Evolutionary conservation across 331 rosid genomes (phyloP), one percentile per base, ranked within the genome.

Genomic region (Telfairia occidentalis): DNA sequence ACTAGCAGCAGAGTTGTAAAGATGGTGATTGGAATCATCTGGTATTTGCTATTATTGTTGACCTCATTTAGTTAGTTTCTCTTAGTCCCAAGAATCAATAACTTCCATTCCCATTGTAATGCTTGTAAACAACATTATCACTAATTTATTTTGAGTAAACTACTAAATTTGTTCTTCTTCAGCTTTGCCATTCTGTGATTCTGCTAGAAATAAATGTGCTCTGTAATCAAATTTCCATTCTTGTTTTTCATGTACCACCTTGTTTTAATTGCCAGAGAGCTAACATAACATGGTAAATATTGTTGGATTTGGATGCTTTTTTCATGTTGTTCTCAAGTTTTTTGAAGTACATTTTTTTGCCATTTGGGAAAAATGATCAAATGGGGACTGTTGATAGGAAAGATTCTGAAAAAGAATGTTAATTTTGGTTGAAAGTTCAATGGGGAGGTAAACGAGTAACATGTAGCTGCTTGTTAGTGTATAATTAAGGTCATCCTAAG

Each of bases 1-100:
- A 73, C 29, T 73, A 54, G 77, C 48, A 2, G 64, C 21, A 50
- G 77, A 53, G 77, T 52, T 73, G 77, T 73, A 53, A 73, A 73
- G 77, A 53, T 73, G 77, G 77, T 53, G 77, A 53, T 71, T 71
- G 60, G 76, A 48, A 71, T 71, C 76, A 71, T 71, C 60, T 71
- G 60, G 45, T 28, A 32, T 71, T 71, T 71, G 60, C 45, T 19
- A 30, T 26, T 42, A 42, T 67, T 66, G 53, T 49, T 32, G n/a
- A 72, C 60, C 43, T 32, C 29, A 9, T 30, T 29, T 48, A 48
- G 28, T 28, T 38, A 65, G 34, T 38, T 38, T 37, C 38, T 38
- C n/a, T 37, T 18, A 10, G 48, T 73, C 48, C 57, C 10, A 0
- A 29, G 60, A 18, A 23, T 73, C 19, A 73, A 50, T 73, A 53